These are phyloP conservation scores for Leptoxyphium fumago DNA, from an alignment of 2,329 filamentous ascomycete genomes.

Conservation along the genomic window DNA sequence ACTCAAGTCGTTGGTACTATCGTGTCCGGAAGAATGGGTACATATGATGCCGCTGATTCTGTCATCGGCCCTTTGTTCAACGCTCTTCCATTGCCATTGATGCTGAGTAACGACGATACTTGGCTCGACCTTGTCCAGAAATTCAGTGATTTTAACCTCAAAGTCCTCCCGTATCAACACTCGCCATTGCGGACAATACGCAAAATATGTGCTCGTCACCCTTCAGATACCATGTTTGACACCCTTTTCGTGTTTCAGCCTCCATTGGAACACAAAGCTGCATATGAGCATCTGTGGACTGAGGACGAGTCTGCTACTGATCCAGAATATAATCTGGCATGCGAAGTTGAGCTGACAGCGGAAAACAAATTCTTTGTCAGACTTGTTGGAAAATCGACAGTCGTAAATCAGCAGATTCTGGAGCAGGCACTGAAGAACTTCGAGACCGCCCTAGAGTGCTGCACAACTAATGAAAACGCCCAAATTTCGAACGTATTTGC, in stretches of 20 bases:
- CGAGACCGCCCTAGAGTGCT: conserved; percentile 22
- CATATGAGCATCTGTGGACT: conserved; percentile 36
- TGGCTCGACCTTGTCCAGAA: conserved; percentile 46
- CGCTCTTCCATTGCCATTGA: conserved; percentile 58
- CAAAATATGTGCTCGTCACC: conserved; percentile 54
- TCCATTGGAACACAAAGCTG: neutral
- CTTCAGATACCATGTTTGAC: conserved; percentile 53
- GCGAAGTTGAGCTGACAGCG: conserved; percentile 50
- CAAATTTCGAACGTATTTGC: conserved; percentile 9
- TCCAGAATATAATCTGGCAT: conserved; percentile 60
- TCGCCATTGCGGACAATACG: conserved; percentile 65
- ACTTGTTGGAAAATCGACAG: conserved; percentile 42
- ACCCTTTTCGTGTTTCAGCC: conserved; percentile 70
- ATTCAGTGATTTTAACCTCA: conserved; percentile 58
- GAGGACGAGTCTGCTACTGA: conserved; percentile 32
- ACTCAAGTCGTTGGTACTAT: conserved; percentile 55
- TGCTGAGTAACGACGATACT: conserved; percentile 29
- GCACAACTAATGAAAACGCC: conserved; percentile 20
- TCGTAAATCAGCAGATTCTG: conserved; percentile 23
- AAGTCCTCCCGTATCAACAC: conserved; percentile 58
- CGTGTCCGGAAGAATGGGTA: conserved; percentile 61
- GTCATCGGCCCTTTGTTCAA: conserved; percentile 81
- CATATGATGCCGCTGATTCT: conserved; percentile 48
- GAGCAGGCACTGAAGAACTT: conserved; percentile 30
- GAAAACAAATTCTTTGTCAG: conserved; percentile 39